Base-by-base conservation (phyloP, 2,329 filamentous ascomycete species). In the Ampelomyces quisqualis region DNA sequence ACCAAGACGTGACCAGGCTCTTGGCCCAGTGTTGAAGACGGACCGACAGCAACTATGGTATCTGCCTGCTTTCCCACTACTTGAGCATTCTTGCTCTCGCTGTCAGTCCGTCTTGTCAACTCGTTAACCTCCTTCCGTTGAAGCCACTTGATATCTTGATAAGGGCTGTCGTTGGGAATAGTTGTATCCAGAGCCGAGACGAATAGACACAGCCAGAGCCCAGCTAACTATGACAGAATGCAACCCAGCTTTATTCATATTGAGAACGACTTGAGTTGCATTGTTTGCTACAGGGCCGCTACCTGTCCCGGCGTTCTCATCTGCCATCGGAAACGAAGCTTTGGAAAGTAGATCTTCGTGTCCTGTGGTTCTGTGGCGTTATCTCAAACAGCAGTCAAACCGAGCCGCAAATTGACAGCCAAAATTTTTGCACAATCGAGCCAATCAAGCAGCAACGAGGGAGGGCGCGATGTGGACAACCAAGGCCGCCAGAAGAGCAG, bases 141-240 rank as follows among this genome's bases (percentile, higher is more conserved):
- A 62, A 62, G 10, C 51, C 47, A 23, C 55, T 60, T 0, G 60
- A 60, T 2, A 68, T 62, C 20, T 57, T 57, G 39, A 64, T 52
- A 6, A 67, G 46, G 11, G 55, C 52, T 2, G 63, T 66, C 1
- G 62, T 62, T n/a, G 13, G 67, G 48, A 24, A 67, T 67, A 7
- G 62, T 64, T 1, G 49, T 60, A 13, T 67, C 64, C 22, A 65
- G 32, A 2, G 63, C 61, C 6, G 60, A 61, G 10, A 65, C 47
- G 42, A 66, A 68, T 1, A 68, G 41, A 27, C 53, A 65, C 10
- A 68, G 46, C 59, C 59, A 65, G 14, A 67, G 39, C 18, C 60
- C 61, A 13, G 41, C 47, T n/a, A n/a, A n/a, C n/a, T 19, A 66
- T 60, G 28, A 65, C 58, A 8, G 58, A 38, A 9, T 64, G 52